Percentiles rank a stretch among this genome's conserved stretches.
phyloP scores from a whole-genome alignment of 2,329 filamentous ascomycete species.

The Elsinoe arachidis region DNA sequence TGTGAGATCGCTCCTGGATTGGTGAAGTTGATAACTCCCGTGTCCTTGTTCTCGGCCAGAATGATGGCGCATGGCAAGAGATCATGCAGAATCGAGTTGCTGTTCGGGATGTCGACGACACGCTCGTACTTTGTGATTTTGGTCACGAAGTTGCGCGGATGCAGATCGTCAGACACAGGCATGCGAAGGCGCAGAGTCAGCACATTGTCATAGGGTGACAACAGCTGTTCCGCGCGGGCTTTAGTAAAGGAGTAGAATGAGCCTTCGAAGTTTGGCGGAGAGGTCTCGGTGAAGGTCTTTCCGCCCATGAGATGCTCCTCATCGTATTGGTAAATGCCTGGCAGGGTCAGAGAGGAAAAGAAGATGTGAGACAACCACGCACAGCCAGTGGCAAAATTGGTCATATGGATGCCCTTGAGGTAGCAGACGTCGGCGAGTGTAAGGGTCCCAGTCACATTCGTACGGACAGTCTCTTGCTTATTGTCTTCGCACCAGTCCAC shows the following conservation, averaged over 20 bases:
- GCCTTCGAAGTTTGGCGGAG: constrained; percentile 55
- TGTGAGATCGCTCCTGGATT: constrained; percentile 64
- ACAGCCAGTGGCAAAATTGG: constrained; percentile 59
- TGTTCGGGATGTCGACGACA: constrained; percentile 61
- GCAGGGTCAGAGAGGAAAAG: not conserved
- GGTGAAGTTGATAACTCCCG: constrained; percentile 61
- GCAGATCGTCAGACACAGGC: constrained; percentile 60
- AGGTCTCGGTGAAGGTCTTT: constrained; percentile 52
- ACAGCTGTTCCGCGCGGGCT: constrained; percentile 55
- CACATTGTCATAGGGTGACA: constrained; percentile 53
- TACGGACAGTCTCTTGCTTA: constrained; percentile 57
- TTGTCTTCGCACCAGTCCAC: constrained; percentile 66
- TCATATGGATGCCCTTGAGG: constrained; percentile 51
- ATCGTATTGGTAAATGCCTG: constrained; percentile 52
- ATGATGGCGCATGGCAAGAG: constrained; percentile 54
- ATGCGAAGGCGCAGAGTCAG: constrained; percentile 60
- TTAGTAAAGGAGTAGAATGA: constrained; percentile 63
- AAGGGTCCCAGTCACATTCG: constrained; percentile 57
- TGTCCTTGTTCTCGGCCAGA: constrained; percentile 52
- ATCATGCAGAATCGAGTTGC: constrained; percentile 57
- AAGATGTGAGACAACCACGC: constrained; percentile 20
- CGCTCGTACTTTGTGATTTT: constrained; percentile 58
- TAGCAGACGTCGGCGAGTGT: constrained; percentile 56
- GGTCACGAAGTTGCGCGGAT: constrained; percentile 59
- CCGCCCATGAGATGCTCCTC: constrained; percentile 52